phyloP scores from a whole-genome alignment of 495 filamentous ascomycete genomes.

The Neurospora sp. region DNA sequence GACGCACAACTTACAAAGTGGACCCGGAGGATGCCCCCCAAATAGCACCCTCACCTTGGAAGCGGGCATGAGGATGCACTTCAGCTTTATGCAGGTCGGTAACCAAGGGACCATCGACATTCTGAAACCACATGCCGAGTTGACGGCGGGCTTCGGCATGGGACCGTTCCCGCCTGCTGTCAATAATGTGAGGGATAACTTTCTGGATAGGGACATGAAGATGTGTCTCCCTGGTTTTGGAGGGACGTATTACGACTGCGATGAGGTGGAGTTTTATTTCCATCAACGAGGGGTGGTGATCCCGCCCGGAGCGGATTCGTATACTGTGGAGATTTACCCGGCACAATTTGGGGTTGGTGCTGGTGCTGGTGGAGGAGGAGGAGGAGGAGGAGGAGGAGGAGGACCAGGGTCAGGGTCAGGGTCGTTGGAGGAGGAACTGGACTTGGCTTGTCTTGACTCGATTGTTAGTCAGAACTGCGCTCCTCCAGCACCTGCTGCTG shows the following conservation, averaged over 20 bases:
- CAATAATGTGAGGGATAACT: constrained; percentile 13
- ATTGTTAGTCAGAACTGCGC: not conserved
- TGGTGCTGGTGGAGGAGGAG: not conserved
- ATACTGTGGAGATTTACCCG: constrained; percentile 38
- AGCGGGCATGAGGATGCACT: not conserved
- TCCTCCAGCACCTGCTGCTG: not conserved
- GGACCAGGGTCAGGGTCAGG: constrained; percentile 1
- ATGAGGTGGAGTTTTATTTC: constrained; percentile 64
- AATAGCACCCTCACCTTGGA: not conserved
- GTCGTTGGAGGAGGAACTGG: not conserved
- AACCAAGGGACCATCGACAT: constrained; percentile 24
- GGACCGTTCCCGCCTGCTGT: constrained; percentile 28
- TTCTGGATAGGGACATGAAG: constrained; percentile 31
- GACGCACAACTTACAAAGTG: constrained; percentile 23
- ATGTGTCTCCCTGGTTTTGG: constrained; percentile 39
- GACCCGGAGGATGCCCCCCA: not conserved
- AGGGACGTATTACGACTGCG: constrained; percentile 64
- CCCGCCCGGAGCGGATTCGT: constrained; percentile 40
- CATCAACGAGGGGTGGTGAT: constrained; percentile 47
- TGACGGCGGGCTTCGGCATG: constrained; percentile 27
- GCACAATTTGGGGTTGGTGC: constrained; percentile 16
- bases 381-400: not conserved
- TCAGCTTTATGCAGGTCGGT: constrained; percentile 11
- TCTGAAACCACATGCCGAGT: constrained; percentile 18
- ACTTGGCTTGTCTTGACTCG: not conserved